Percentiles rank a stretch among this genome's conserved stretches.
phyloP scores from a whole-genome alignment of 2,329 filamentous ascomycete genomes.

The Septoria linicola region DNA sequence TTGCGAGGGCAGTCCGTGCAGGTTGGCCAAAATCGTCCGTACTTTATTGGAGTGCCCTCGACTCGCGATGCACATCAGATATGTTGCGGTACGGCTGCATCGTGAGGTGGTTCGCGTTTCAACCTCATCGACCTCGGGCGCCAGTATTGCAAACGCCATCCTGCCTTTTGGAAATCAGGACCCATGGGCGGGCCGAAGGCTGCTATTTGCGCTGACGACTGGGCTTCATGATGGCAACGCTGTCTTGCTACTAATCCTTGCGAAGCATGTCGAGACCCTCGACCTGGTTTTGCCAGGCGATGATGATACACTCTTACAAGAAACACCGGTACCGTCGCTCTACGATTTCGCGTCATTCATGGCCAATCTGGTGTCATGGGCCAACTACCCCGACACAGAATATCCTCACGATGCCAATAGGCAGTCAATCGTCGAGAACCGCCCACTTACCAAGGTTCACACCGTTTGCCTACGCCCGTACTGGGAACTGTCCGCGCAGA shows the following conservation, averaged over 20 bases:
- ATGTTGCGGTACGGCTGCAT: background rate
- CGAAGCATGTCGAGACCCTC: background rate
- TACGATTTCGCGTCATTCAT: too few species aligned
- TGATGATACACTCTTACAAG: background rate
- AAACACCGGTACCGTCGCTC: too few species aligned
- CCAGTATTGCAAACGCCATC: background rate
- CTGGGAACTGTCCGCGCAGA: too few species aligned
- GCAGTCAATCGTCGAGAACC: too few species aligned
- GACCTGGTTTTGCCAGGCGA: background rate
- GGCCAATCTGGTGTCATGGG: too few species aligned
- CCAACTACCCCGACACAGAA: too few species aligned
- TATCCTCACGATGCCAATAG: too few species aligned
- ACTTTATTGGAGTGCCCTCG: background rate
- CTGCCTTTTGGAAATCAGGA: background rate
- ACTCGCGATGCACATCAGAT: slow-evolving; percentile 4
- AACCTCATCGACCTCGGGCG: background rate
- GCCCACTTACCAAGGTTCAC: background rate
- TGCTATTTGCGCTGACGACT: background rate
- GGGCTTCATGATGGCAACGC: background rate
- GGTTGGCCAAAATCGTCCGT: background rate
- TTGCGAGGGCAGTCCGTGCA: background rate
- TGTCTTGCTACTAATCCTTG: slow-evolving; percentile 7
- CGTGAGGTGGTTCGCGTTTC: background rate
- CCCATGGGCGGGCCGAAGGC: background rate
- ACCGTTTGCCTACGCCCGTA: background rate